These are phyloP conservation scores for Penicillium sp. DNA, from an alignment of 2,329 filamentous ascomycete species.

Conservation along the genomic window DNA sequence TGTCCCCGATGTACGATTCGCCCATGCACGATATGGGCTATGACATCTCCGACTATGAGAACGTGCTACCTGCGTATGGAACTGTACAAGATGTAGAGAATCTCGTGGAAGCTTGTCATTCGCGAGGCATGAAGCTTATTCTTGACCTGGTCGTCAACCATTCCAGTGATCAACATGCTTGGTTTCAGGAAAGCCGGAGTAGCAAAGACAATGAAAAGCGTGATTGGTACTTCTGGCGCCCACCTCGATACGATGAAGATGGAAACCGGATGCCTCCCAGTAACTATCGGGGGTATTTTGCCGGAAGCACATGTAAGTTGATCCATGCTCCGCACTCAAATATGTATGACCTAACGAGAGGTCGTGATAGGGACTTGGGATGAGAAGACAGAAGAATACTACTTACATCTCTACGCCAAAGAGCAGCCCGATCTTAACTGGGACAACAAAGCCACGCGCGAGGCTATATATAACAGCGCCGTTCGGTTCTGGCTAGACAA, in stretches of 20 bases:
- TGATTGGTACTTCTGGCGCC: conserved; percentile 61
- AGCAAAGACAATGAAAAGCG: conserved; percentile 59
- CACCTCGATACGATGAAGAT: conserved; percentile 49
- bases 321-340: not conserved
- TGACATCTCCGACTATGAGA: conserved; percentile 65
- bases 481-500: conserved; percentile 73
- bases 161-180: conserved; percentile 65
- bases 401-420: conserved; percentile 68
- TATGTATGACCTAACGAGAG: not conserved
- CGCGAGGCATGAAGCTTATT: conserved; percentile 63
- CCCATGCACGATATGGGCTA: conserved; percentile 70
- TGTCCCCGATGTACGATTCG: conserved; percentile 64
- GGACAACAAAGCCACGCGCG: conserved; percentile 64
- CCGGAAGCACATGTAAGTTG: conserved; percentile 54
- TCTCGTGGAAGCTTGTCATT: conserved; percentile 56
- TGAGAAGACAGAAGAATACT: conserved; percentile 66
- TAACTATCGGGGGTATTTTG: conserved; percentile 67
- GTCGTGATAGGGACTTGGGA: conserved; percentile 57
- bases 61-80: conserved; percentile 61
- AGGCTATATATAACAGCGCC: conserved; percentile 64
- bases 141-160: conserved; percentile 73
- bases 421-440: conserved; percentile 78
- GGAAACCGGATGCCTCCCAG: conserved; percentile 65
- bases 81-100: conserved; percentile 60
- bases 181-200: conserved; percentile 64